Conservation (phyloP, 176 grass and related monocot species). For the Aechmea fasciata region DNA sequence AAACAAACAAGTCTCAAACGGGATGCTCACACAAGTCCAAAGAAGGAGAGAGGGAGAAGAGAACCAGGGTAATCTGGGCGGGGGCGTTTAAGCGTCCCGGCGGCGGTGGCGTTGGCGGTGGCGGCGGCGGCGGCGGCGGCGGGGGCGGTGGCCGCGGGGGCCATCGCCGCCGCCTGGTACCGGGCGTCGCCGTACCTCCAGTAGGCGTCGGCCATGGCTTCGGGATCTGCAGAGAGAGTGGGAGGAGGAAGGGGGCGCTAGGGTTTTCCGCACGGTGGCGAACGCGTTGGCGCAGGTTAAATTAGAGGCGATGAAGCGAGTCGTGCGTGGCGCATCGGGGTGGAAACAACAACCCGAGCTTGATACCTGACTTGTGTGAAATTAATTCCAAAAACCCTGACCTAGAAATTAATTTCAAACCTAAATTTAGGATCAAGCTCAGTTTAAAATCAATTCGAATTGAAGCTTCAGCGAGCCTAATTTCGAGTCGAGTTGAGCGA, state of each 20-base stretch:
- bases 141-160: slow-evolving; percentile 14
- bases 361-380: no score
- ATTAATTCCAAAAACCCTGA: no score
- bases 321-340: no score
- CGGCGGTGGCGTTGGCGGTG: slow-evolving; percentile 16
- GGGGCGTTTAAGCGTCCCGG: slow-evolving; percentile 60
- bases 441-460: no score
- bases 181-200: slow-evolving; percentile 84
- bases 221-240: neutral
- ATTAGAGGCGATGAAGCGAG: no score
- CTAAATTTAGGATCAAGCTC: no score
- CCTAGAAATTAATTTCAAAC: no score
- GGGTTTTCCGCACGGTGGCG: neutral
- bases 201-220: slow-evolving; percentile 59
- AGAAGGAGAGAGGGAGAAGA: neutral
- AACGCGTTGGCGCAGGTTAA: no score
- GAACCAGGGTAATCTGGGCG: slow-evolving; percentile 56
- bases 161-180: slow-evolving; percentile 5
- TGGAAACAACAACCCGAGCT: no score
- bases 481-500: no score
- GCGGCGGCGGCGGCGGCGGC: slow-evolving; percentile 14
- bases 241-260: neutral
- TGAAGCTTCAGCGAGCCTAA: no score
- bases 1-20: neutral
- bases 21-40: neutral